A percentile compares a stretch with the other conserved stretches of the same genome.
Conservation (phyloP, 169 alveolate species). For the Plasmodium fragile region DNA sequence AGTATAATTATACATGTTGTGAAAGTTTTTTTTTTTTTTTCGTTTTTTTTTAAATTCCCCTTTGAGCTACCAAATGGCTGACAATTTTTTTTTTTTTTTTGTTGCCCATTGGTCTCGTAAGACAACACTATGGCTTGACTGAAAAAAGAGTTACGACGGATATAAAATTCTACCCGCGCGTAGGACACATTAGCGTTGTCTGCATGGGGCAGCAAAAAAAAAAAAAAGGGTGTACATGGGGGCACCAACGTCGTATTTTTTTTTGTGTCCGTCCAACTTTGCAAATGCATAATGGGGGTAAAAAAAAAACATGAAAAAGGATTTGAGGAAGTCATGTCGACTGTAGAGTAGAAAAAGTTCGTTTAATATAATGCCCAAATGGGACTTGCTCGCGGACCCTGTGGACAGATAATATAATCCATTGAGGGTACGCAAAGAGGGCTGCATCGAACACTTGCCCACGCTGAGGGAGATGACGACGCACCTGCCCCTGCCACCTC, state of each 20-base stretch:
- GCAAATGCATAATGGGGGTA: background rate
- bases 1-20: background rate
- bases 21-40: background rate
- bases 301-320: background rate
- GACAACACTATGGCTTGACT: background rate
- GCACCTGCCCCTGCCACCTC: no score
- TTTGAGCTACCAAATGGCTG: background rate
- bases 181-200: background rate
- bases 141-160: background rate
- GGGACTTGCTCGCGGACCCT: background rate
- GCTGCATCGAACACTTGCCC: background rate
- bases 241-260: background rate
- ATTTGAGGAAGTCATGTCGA: background rate
- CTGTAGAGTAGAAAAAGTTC: background rate
- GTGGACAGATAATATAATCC: background rate
- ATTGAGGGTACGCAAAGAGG: background rate
- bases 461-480: background rate
- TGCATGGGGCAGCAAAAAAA: background rate
- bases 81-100: conserved; percentile 1
- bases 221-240: background rate
- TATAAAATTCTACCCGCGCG: background rate
- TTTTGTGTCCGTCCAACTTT: background rate
- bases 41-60: background rate
- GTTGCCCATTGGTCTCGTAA: background rate
- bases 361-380: background rate